phyloP scores from a whole-genome alignment of 1,284 basidiomycete genomes.

The Athelia sp. region DNA sequence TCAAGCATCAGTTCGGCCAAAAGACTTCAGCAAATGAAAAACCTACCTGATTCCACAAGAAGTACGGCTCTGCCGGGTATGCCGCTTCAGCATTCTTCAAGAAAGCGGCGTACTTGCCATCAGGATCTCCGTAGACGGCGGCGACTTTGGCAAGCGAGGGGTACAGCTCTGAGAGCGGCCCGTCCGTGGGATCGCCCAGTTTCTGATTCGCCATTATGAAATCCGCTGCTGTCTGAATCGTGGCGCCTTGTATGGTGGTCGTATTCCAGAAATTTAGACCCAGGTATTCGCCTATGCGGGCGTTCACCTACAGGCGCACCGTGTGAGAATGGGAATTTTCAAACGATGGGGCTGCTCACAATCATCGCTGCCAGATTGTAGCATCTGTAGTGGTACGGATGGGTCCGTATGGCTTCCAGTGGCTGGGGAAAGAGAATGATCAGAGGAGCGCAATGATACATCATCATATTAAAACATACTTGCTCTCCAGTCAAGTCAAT shows the following conservation, averaged over 20 bases:
- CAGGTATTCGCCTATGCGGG: slow-evolving; percentile 41
- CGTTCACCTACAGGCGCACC: slow-evolving; percentile 44
- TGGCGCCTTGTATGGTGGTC: slow-evolving; percentile 40
- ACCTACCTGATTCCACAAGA: slow-evolving; percentile 43
- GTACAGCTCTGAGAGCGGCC: slow-evolving; percentile 33
- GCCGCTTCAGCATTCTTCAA: slow-evolving; percentile 30
- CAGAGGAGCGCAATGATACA: neutral
- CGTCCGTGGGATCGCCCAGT: slow-evolving; percentile 25
- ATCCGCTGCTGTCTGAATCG: slow-evolving; percentile 53
- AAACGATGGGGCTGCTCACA: slow-evolving; percentile 30
- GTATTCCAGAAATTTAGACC: slow-evolving; percentile 42
- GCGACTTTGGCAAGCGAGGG: slow-evolving; percentile 48
- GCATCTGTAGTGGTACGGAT: slow-evolving; percentile 60
- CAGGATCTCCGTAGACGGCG: slow-evolving; percentile 45
- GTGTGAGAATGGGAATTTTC: slow-evolving; percentile 8
- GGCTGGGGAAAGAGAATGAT: slow-evolving; percentile 27
- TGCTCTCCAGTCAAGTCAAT: slow-evolving; percentile 46
- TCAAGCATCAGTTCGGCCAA: too few species aligned
- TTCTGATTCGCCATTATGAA: slow-evolving; percentile 41
- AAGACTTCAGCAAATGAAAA: too few species aligned
- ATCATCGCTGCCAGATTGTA: slow-evolving; percentile 70
- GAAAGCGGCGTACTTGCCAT: slow-evolving; percentile 42
- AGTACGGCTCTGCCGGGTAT: slow-evolving; percentile 42
- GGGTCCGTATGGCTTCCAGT: slow-evolving; percentile 51
- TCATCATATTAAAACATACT: slow-evolving; percentile 18